Base-by-base conservation (phyloP, 768 basidiomycete species). In the Leccinum pellstonianum region DNA sequence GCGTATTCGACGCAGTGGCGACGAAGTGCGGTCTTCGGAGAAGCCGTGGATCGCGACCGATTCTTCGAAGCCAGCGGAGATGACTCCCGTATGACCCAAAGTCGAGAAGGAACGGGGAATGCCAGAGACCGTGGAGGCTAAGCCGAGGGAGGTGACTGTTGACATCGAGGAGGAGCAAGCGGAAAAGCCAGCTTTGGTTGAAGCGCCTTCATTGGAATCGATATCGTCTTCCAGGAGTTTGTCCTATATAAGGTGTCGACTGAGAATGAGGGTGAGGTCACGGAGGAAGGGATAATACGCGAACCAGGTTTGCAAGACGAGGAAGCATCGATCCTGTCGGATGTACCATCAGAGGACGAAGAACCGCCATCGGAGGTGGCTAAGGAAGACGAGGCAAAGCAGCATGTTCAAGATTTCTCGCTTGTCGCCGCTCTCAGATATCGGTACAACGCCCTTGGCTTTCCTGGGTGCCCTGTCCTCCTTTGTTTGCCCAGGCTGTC, bases 381-480 rank as follows among this genome's bases (percentile, higher is more conserved):
- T 11, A 46, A 60, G 9, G 46, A 58, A 25, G 72, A 70, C 51
- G 75, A 64, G 47, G 60, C 65, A 14, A 60, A 64, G 10, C 64
- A 62, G 3, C 55, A 62, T 35, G 63, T 43, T 5, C 67, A 61
- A 29, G 56, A 63, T 62, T 60, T 49, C 64, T 51, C 55, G 70
- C 9, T 61, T 73, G 25, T 72, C 77, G 6, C 72, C 73, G 9
- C 68, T 68, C 21, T 67, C 73, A 51, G 81, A 81, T 52, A 70
- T 73, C 31, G 85, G 80, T 62, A 84, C 84, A 0, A 90, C 88
- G 14, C 88, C 11, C 86, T 86, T 17, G 83, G 80, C 4, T 84
- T 86, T n/a, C 87, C 88, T 0, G 67, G 72, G 3, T 84, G 86
- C n/a, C 87, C 88, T 0, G 67, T 72, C 25, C 60, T 19, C 29